Evolutionary conservation across 805 yeast species (phyloP), one percentile per base, ranked within the genome.

Genomic region (Scheffersomyces stipitis): DNA sequence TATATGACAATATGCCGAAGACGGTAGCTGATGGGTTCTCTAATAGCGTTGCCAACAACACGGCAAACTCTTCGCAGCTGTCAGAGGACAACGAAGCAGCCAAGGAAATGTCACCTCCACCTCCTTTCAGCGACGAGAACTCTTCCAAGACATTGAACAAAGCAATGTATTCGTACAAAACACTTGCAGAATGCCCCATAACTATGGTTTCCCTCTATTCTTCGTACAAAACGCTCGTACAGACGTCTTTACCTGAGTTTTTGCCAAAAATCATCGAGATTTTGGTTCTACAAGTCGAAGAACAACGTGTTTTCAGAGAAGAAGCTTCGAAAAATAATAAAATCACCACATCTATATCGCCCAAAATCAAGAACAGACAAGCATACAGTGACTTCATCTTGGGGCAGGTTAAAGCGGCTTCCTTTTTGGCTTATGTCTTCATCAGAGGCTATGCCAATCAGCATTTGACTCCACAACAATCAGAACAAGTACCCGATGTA

Each of bases 361-460:
- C 90, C 1, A 75, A 75, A 5, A 83, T 93, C 45, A 77, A 74
- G 38, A 87, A 89, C 52, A 74, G 96, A 46, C 69, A 79, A 7
- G 82, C 85, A 0, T 93, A 83, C 61, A 85, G 93, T 41, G 98
- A 93, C 51, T 87, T 93, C 51, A 81, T 91, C 12, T 66, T 87
- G 18, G 89, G 96, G 18, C 99, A 93, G 62, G 96, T 95, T 28
- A 93, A 93, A 58, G 96, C 97, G 1, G 91, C 96, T 28, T 88
- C 96, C 0, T 91, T 93, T 50, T 66, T 93, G 51, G 98, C 98
- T 0, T 93, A 90, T 58, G 88, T 90, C 1, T 83, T 85, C 46
- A 81, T 95, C 28, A 76, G 98, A 42, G 88, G 95, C 13, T 85
- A 81, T 52, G 81, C 95, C 2, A 76, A 79, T 24, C 80, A 79